These are phyloP conservation scores for Postia placenta DNA, from an alignment of 768 basidiomycete species.

Conservation along the genomic window DNA sequence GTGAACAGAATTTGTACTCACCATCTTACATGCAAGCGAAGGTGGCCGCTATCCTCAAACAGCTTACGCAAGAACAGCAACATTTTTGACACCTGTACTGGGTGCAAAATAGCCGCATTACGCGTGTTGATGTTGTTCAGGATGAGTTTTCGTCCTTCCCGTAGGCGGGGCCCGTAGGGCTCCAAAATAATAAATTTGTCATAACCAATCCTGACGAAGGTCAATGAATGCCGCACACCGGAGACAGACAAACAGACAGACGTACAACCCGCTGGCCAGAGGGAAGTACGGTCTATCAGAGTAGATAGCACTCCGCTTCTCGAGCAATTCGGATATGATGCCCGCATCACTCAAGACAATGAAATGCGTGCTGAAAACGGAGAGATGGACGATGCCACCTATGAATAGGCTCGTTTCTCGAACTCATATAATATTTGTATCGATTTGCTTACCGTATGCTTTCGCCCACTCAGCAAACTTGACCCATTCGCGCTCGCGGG, in stretches of 20 bases:
- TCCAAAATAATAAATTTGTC: neutral
- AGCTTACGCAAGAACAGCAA: neutral
- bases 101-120: neutral
- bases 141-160: constrained; percentile 2
- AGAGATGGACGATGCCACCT: constrained; percentile 18
- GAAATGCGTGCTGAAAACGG: constrained; percentile 13
- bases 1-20: too few relatives aligned
- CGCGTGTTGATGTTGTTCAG: neutral
- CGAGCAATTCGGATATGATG: constrained; percentile 24
- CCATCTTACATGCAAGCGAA: constrained; percentile 2
- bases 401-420: neutral
- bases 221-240: neutral
- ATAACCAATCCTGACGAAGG: constrained; percentile 6
- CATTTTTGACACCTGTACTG: neutral
- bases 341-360: constrained; percentile 24
- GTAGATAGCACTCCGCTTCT: constrained; percentile 24
- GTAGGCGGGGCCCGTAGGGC: neutral
- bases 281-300: constrained; percentile 19
- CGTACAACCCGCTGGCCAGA: constrained; percentile 17
- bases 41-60: neutral
- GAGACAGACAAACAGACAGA: neutral
- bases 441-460: constrained; percentile 4
- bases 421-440: neutral
- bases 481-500: neutral
- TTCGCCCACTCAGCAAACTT: constrained; percentile 2